phyloP scores from a whole-genome alignment of 495 filamentous ascomycete genomes.

The Apiosordaria backusii region DNA sequence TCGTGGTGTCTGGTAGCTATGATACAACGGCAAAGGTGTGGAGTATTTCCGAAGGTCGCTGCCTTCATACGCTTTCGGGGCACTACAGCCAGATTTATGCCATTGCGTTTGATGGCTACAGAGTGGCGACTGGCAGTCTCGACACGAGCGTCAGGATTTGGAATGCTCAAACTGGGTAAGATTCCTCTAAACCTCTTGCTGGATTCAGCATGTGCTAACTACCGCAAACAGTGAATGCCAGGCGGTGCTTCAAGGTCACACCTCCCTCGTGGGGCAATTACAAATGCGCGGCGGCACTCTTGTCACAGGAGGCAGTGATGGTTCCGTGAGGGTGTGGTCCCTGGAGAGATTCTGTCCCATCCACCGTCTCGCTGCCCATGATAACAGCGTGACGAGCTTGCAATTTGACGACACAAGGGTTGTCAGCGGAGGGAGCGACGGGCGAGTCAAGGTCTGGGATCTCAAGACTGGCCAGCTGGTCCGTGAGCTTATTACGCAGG shows the following conservation, averaged over 20 bases:
- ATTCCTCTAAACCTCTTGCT: constrained; percentile 13
- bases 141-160: constrained; percentile 97
- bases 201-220: not conserved
- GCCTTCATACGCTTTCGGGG: constrained; percentile 81
- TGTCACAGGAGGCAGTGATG: constrained; percentile 94
- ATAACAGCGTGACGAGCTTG: constrained; percentile 95
- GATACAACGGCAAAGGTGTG: constrained; percentile 96
- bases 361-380: constrained; percentile 92
- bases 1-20: constrained; percentile 94
- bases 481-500: constrained; percentile 81
- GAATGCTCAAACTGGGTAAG: constrained; percentile 87
- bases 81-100: constrained; percentile 99
- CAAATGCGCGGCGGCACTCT: constrained; percentile 93
- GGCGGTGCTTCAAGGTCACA: constrained; percentile 95
- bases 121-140: constrained; percentile 94
- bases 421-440: constrained; percentile 92
- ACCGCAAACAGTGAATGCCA: constrained; percentile 60
- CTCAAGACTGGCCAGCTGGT: constrained; percentile 85
- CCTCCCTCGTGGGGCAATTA: constrained; percentile 92
- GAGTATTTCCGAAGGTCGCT: constrained; percentile 92
- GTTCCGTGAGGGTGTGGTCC: constrained; percentile 93
- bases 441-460: constrained; percentile 96
- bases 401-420: constrained; percentile 95
- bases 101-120: constrained; percentile 88
- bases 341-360: constrained; percentile 83